Evolutionary conservation across 306 rosid species (phyloP).

Genomic region (Alnus glutinosa): DNA sequence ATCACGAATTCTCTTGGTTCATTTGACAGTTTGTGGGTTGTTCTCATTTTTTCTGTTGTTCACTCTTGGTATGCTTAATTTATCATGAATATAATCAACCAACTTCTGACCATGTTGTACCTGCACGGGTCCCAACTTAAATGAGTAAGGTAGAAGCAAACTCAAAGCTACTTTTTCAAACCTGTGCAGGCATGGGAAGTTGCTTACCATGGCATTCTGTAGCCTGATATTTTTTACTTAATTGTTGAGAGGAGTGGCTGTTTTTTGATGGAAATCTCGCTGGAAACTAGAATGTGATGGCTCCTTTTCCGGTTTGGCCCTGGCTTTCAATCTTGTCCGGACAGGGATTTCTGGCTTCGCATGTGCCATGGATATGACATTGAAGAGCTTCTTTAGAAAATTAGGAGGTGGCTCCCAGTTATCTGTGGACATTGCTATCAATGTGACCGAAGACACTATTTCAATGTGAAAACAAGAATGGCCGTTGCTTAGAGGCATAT

Average conservation of each 20-base stretch:
- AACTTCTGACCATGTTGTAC: not conserved
- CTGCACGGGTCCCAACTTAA: not conserved
- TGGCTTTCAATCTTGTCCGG: not conserved
- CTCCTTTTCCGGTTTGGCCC: not conserved
- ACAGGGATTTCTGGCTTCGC: not conserved
- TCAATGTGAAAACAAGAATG: not conserved
- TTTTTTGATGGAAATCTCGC: conserved; percentile 1
- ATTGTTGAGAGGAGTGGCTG: too few species aligned
- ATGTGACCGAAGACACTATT: not conserved
- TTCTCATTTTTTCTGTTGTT: not conserved
- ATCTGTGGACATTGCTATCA: not conserved
- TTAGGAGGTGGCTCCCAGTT: not conserved
- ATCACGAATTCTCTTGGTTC: not conserved
- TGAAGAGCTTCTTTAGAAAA: not conserved
- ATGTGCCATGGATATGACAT: not conserved
- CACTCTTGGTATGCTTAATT: not conserved
- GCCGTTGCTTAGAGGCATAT: not conserved
- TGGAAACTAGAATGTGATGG: not conserved
- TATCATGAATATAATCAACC: not conserved
- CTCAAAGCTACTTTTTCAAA: not conserved
- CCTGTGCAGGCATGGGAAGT: conserved; percentile 4
- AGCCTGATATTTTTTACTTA: too few species aligned
- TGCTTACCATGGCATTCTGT: not conserved
- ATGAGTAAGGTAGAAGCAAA: not conserved
- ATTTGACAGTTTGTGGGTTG: not conserved